Conservation (phyloP, 108 stramenopile genomes). For the Poteriospumella lacustris region DNA sequence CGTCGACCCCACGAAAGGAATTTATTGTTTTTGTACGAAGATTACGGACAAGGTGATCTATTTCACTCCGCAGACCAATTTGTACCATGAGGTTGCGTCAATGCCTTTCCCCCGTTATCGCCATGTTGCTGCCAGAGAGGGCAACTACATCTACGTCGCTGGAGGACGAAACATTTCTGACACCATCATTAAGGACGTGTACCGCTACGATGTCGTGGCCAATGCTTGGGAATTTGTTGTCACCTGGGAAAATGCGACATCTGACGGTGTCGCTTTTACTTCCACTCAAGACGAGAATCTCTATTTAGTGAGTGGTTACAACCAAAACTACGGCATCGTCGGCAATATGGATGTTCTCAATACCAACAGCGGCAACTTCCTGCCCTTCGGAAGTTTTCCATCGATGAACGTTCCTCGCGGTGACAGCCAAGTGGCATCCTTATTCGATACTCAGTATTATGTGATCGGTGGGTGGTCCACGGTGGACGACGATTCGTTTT, state of each 20-base stretch:
- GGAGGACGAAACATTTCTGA: background rate
- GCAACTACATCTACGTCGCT: background rate
- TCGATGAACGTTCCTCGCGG: background rate
- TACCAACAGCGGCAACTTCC: background rate
- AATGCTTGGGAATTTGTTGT: background rate
- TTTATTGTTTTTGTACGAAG: background rate
- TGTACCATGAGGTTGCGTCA: background rate
- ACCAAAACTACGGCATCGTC: background rate
- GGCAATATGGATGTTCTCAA: background rate
- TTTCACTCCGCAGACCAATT: background rate
- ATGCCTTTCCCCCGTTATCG: background rate
- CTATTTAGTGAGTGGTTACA: background rate
- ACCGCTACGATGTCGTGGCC: background rate
- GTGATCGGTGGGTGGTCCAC: background rate
- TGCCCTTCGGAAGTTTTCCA: background rate
- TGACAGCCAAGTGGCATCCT: background rate
- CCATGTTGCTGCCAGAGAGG: background rate
- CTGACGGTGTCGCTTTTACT: slow-evolving; percentile 10
- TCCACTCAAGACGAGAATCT: background rate
- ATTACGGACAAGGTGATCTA: background rate
- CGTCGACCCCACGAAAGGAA: background rate
- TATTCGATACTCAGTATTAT: background rate
- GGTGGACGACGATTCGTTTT: background rate
- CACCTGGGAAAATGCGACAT: background rate
- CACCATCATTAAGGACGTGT: background rate